A percentile compares a stretch with the other conserved stretches of the same genome.
Conservation (phyloP, 345 rosid species). For the Pistacia vera region DNA sequence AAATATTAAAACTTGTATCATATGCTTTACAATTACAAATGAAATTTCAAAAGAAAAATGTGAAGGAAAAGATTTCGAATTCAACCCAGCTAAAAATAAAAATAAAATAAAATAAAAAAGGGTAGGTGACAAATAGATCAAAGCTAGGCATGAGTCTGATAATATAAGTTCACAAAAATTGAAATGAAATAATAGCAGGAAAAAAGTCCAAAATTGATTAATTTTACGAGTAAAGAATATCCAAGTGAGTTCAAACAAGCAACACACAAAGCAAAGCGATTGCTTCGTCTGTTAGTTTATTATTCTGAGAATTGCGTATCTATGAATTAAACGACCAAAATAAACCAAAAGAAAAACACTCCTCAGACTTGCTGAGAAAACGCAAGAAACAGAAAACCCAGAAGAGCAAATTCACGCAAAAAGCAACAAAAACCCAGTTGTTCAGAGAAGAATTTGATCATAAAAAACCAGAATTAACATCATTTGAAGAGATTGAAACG, state of each 20-base stretch:
- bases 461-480: not conserved
- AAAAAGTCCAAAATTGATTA: conserved; percentile 7
- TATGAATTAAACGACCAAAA: too few relatives aligned
- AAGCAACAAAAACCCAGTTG: not conserved
- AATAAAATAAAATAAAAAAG: not conserved
- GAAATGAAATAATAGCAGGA: not conserved
- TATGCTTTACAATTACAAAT: conserved; percentile 15
- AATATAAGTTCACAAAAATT: not conserved
- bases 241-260: conserved; percentile 33
- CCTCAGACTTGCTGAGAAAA: not conserved
- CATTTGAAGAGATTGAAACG: not conserved
- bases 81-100: conserved; percentile 9
- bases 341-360: not conserved
- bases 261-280: conserved; percentile 5
- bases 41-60: conserved; percentile 31
- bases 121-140: conserved; percentile 12
- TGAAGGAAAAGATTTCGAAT: conserved; percentile 21
- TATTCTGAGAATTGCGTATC: too few relatives aligned
- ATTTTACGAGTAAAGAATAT: conserved; percentile 47
- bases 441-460: not conserved
- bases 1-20: not conserved
- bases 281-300: too few relatives aligned
- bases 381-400: not conserved
- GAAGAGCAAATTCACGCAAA: not conserved
- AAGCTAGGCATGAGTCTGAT: conserved; percentile 2